Evolutionary conservation across 2,329 filamentous ascomycete genomes (phyloP), one percentile per base, ranked within the genome.

Genomic region (Teratosphaeriaceae sp.): DNA sequence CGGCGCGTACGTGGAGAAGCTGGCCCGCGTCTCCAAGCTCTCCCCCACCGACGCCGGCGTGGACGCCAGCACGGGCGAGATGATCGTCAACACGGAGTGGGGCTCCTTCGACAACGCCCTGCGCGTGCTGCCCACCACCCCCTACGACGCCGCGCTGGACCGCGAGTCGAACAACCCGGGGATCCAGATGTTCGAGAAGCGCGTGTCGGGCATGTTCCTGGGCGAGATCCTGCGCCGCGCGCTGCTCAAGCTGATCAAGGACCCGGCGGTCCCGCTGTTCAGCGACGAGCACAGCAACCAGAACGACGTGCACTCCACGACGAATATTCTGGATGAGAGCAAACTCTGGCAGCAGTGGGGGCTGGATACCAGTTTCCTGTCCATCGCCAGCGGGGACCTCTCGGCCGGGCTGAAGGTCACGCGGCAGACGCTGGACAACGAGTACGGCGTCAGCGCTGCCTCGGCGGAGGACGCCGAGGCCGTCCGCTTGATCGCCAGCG

Each of bases 51-150:
- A 70, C 30, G 61, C 62, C 24, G 65, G 66, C 31, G 92, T 85
- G 55, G 88, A 96, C 65, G 73, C 73, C 38, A 80, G 80, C 7
- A 94, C 89, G 0, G 88, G 89, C 40, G 80, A 94, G 56, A 98
- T 98, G 92, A 88, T 98, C 45, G 78, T 98, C 68, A 98, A 98
- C 69, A 90, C 86, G 1, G 92, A 98, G 69, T 98, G 92, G 92
- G 92, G 92, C 49, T 94, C 88, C 44, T 98, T 98, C 59, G 92
- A 98, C 68, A 97, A 97, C 69, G 79, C 85, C 55, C 79, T 97
- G 52, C 86, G 83, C 54, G 85, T 94, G 16, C 75, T 98, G 30
- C 92, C 90, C 35, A 84, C 81, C 57, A 97, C 90, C 0, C 71
- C 79, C 0, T 97, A 88, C 69, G 92, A 98, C 62, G 69, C 73